Percentiles rank a stretch among this genome's conserved stretches.
These are phyloP conservation scores for Arabidopsis lyrata DNA, from an alignment of 441 rosid species.

Conservation along the genomic window DNA sequence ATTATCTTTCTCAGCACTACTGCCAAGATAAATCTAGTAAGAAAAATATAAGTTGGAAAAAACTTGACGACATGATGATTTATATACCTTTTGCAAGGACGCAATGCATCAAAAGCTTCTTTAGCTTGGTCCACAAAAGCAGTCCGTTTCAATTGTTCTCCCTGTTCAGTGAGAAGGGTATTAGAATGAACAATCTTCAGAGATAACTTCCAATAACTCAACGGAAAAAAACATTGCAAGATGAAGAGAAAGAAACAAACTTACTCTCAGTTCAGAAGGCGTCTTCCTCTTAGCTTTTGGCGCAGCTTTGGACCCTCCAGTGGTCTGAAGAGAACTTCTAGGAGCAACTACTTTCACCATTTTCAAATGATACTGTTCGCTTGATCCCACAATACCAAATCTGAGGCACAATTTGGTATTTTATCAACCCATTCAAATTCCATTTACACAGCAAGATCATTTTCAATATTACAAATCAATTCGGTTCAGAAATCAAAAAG, in stretches of 20 bases:
- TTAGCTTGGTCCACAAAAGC: constrained; percentile 57
- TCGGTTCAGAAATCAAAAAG: background rate
- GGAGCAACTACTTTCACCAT: constrained; percentile 83
- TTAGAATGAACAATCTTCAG: constrained; percentile 15
- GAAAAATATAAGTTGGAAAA: constrained; percentile 13
- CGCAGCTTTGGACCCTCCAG: constrained; percentile 54
- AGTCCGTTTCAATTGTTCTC: constrained; percentile 80
- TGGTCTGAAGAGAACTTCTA: constrained; percentile 54
- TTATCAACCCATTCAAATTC: background rate
- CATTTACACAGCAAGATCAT: background rate
- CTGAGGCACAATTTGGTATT: background rate
- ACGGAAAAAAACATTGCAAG: background rate
- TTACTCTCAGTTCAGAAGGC: constrained; percentile 79
- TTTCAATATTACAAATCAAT: background rate
- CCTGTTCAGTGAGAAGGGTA: constrained; percentile 55
- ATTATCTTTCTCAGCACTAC: constrained; percentile 48
- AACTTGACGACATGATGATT: background rate
- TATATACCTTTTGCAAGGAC: constrained; percentile 54
- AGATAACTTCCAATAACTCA: background rate
- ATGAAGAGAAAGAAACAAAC: constrained; percentile 21
- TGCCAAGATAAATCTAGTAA: constrained; percentile 39
- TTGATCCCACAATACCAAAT: constrained; percentile 30
- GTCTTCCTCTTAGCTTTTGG: constrained; percentile 67
- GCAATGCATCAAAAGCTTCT: constrained; percentile 57
- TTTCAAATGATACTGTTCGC: constrained; percentile 15